Evolutionary conservation across 805 yeast species (phyloP).

Genomic region (Spencermartinsiella europaea): DNA sequence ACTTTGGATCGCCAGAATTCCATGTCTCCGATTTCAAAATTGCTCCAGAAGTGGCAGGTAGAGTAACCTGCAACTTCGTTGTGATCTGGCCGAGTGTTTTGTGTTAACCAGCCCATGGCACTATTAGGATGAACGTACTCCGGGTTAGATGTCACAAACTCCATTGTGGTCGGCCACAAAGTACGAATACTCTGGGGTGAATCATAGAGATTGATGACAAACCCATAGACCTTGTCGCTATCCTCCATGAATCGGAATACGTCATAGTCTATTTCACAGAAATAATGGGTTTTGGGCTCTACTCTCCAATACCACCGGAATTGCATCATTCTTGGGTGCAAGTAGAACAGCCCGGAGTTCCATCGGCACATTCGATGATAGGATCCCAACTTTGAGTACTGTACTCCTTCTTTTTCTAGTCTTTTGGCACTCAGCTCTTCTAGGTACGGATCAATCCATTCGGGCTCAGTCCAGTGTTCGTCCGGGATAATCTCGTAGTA

Average conservation of each 20-base stretch:
- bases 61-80: conserved; percentile 57
- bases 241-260: conserved; percentile 68
- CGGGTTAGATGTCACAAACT: conserved; percentile 52
- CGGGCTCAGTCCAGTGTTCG: conserved; percentile 59
- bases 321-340: conserved; percentile 56
- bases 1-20: conserved; percentile 61
- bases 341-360: conserved; percentile 59
- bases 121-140: conserved; percentile 56
- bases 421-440: conserved; percentile 37
- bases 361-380: conserved; percentile 86
- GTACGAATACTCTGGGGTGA: conserved; percentile 57
- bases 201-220: conserved; percentile 64
- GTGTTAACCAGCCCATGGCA: conserved; percentile 56
- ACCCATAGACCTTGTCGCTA: conserved; percentile 68
- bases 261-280: conserved; percentile 67
- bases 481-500: conserved; percentile 40
- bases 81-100: conserved; percentile 44
- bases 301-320: conserved; percentile 75
- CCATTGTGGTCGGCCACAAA: conserved; percentile 65
- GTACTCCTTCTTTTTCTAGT: conserved; percentile 36
- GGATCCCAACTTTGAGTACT: conserved; percentile 55
- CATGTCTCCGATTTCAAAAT: conserved; percentile 83
- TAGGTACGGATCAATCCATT: conserved; percentile 43
- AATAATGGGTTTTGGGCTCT: conserved; percentile 69
- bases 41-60: conserved; percentile 85